Base-by-base conservation (phyloP, 2,329 filamentous ascomycete species). In the Xylaria sp. region DNA sequence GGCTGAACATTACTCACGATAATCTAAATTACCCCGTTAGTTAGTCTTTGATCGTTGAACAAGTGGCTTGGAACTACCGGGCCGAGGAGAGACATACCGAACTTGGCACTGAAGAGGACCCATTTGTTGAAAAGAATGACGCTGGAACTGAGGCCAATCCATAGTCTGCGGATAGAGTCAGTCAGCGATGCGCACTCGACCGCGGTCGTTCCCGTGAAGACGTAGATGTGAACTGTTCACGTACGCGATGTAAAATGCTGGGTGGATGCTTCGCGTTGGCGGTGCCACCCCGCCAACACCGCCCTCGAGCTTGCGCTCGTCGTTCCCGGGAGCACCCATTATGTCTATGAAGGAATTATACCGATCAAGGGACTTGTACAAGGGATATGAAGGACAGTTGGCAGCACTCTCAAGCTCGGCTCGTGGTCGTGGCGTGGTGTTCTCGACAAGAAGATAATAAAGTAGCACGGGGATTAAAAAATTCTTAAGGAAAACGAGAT, bases 111-210 rank as follows among this genome's bases (percentile, higher is more conserved):
- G 78, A 93, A 89, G 68, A 97, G 86, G 63, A 97, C 90, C 88
- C 92, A 95, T 84, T 97, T 97, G 87, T 97, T 97, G 87, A 97
- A 97, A 71, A 97, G 84, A 79, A 97, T 97, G 72, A 95, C 93
- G 77, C 88, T 86, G 72, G 93, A 95, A 76, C 92, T 95, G 78
- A 97, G 87, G 73, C 93, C 86, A 75, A 97, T 97, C 93, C 94
- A 97, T 75, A 90, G 87, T 63, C 86, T 87, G 27, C 13, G 21
- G 5, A 55, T 4, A 35, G 32, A 35, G 8, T 35, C 32, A 9
- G 58, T 69, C 60, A 72, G 67, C 40, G 51, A 58, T 21, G 55
- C 25, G n/a, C 50, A 32, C 25, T 57, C 12, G 8, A 37, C 44
- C 25, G 35, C 10, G 5, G 47, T 54, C 18, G 23, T 42, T 35